Evolutionary conservation across 179 eudicot genomes (phyloP), one percentile per base, ranked within the genome.

Genomic region (Drosera spatulata): DNA sequence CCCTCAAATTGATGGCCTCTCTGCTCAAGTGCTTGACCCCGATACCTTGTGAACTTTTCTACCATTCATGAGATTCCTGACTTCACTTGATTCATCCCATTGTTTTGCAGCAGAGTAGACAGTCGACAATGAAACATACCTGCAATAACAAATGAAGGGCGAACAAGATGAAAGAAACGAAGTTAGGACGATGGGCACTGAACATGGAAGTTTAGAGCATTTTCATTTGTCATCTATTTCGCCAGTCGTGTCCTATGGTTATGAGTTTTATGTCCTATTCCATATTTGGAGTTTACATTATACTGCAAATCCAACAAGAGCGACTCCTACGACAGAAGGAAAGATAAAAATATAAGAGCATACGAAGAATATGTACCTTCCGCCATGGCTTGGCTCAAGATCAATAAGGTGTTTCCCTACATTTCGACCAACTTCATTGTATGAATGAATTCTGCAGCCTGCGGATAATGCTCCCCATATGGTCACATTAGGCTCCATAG

Each of bases 391-490:
- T 7, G 79, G 76, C 59, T 75, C 73, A 42, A 75, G 69, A 61
- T 61, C 61, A 43, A 75, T 57, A 49, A 75, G 68, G 56, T 14
- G 56, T 39, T 63, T 71, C 43, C 76, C 79, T 45, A 61, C 76
- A 15, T 45, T 60, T 55, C 61, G 64, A 53, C 70, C 79, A 61
- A 71, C 59, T 59, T 54, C 61, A 53, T 55, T 58, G 49, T 74
- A 60, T 6, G 58, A 69, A 66, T 74, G 64, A 53, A 62, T 71
- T 61, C 71, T 65, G 60, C 82, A 78, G 10, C 79, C 82, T 44
- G 71, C 78, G 10, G 71, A 69, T 55, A 78, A 60, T 40, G 82
- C 79, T 39, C 79, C 82, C 73, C 71, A 78, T 2, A 63, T 75
- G 61, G 55, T 68, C 22, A 69, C 74, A 66, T 71, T 65, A 8